Conservation (phyloP, 768 basidiomycete species). For the Porpolomopsis calyptriformis region DNA sequence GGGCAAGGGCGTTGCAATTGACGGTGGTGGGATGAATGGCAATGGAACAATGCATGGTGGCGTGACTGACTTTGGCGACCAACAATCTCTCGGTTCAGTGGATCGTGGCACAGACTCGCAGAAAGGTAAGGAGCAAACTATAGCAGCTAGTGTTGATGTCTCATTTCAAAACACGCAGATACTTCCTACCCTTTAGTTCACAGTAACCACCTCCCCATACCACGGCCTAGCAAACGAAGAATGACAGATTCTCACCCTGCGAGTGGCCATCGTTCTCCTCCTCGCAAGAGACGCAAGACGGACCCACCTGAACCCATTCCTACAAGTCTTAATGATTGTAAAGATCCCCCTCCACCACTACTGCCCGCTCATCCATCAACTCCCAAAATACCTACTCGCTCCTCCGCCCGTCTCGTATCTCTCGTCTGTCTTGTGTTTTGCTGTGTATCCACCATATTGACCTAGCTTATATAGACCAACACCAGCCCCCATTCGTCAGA, state of each 20-base stretch:
- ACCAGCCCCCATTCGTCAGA: neutral
- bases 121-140: too few species aligned
- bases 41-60: neutral
- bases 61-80: too few species aligned
- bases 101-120: neutral
- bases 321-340: neutral
- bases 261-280: slow-evolving; percentile 4
- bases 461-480: neutral
- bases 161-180: neutral
- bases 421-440: neutral
- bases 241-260: neutral
- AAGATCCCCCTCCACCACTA: neutral
- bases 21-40: neutral
- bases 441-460: neutral
- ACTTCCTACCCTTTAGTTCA: too few species aligned
- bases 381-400: neutral
- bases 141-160: neutral
- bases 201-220: too few species aligned
- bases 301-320: slow-evolving; percentile 6
- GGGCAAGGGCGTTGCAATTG: slow-evolving; percentile 13
- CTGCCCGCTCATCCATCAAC: neutral
- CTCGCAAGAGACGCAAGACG: slow-evolving; percentile 20
- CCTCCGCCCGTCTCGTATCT: neutral
- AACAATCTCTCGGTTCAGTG: neutral
- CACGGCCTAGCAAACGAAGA: neutral